Conservation (phyloP, 331 rosid genomes). For the Erythrophleum ivorense region DNA sequence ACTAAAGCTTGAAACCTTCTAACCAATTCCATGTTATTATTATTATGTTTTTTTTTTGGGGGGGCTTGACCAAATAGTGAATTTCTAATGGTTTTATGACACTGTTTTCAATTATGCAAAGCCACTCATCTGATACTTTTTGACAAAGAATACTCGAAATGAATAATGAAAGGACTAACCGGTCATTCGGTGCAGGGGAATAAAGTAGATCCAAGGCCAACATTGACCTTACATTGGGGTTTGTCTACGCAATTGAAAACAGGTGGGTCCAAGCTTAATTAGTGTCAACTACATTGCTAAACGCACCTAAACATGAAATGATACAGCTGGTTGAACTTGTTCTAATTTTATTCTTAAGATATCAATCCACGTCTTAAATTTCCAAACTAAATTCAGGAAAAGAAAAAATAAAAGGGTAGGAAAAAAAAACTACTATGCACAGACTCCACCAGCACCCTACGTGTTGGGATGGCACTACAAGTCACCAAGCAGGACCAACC, state of each 20-base stretch:
- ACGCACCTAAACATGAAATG: constrained; percentile 43
- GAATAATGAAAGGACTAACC: constrained; percentile 46
- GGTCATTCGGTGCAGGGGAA: constrained; percentile 57
- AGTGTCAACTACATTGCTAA: constrained; percentile 39
- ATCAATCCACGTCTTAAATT: constrained; percentile 36
- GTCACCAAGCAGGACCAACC: constrained; percentile 46
- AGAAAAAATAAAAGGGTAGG: not conserved
- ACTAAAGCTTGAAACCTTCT: constrained; percentile 33
- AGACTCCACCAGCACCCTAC: constrained; percentile 40
- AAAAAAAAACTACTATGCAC: constrained; percentile 33
- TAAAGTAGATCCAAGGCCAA: constrained; percentile 55
- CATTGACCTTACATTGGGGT: constrained; percentile 52
- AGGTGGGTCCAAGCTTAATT: constrained; percentile 56
- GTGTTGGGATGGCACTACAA: constrained; percentile 43
- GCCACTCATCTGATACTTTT: constrained; percentile 48
- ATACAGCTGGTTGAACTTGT: constrained; percentile 36
- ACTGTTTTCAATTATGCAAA: constrained; percentile 47
- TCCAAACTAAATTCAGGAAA: constrained; percentile 24
- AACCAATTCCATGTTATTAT: constrained; percentile 18
- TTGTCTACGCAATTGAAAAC: constrained; percentile 50
- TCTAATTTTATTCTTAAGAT: constrained; percentile 35
- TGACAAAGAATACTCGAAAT: constrained; percentile 52
- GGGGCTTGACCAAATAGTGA: constrained; percentile 43
- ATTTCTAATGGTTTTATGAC: constrained; percentile 38
- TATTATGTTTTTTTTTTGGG: constrained; percentile 35